Evolutionary conservation across 805 yeast genomes (phyloP), one percentile per base, ranked within the genome.

Genomic region (Cyberlindnera japonica): DNA sequence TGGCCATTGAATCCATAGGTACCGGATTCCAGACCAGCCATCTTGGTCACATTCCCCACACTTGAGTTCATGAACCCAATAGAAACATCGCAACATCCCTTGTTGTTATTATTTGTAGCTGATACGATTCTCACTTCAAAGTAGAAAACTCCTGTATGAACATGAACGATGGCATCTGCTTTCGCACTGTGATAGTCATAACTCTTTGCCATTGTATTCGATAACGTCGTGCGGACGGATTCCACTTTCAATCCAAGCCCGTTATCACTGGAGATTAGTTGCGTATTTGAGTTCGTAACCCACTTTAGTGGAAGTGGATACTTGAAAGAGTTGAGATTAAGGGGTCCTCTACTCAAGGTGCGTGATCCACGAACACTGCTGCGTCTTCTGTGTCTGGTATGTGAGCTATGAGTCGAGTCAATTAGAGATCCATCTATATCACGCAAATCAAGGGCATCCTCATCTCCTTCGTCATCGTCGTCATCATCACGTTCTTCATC

Each of bases 1-100:
- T 65, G 72, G 6, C 81, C 75, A 49, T 69, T 75, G 50, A 71
- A 73, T 0, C 77, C 79, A 66, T 73, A 76, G 2, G 74, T 61
- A n/a, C 67, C 61, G 16, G 53, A 51, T 34, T 74, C 79, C 21
- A 64, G 51, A 6, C 79, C 81, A 2, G 79, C 73, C 47, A 74
- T 54, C 43, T 69, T 70, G 16, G 59, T 51, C 12, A 62, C 38
- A 11, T 28, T 43, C 2, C 49, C 35, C 3, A 54, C 43, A 12
- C 57, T 50, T 22, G 63, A 53, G 31, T 63, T 65, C 49, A 73
- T 63, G 40, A 69, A 63, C 2, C 82, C 82, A 24, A 76, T 45
- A 4, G 71, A 62, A 4, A 73, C 53, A 42, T 71, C 72, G 14
- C 47, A 54, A 13, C 43, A 27, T 0, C 49, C 43, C 16, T 48